Evolutionary conservation across 768 basidiomycete species (phyloP).

Genomic region (Mycena floridula): DNA sequence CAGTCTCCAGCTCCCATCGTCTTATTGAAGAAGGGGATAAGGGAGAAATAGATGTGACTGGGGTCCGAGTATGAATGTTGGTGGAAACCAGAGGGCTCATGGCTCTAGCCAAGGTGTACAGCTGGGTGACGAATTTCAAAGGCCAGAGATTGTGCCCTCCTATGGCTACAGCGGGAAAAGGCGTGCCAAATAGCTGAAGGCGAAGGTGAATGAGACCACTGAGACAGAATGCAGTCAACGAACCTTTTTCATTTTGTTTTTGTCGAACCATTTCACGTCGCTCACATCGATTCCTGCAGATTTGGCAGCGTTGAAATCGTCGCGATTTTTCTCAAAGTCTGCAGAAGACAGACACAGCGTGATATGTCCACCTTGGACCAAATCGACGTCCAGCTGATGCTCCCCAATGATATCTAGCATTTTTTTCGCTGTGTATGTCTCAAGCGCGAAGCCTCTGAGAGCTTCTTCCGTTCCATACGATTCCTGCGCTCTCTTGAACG

Average conservation of each 20-base stretch:
- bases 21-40: slow-evolving; percentile 12
- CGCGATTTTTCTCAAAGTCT: slow-evolving; percentile 29
- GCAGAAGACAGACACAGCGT: slow-evolving; percentile 40
- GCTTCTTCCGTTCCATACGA: slow-evolving; percentile 52
- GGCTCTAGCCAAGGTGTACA: slow-evolving; percentile 41
- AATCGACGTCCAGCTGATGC: slow-evolving; percentile 48
- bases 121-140: slow-evolving; percentile 68
- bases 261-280: slow-evolving; percentile 38
- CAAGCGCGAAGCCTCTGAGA: slow-evolving; percentile 44
- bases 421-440: slow-evolving; percentile 44
- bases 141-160: slow-evolving; percentile 60
- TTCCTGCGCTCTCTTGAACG: slow-evolving; percentile 32
- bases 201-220: too few relatives aligned
- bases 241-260: slow-evolving; percentile 44
- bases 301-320: slow-evolving; percentile 48
- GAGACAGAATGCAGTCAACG: slow-evolving; percentile 6
- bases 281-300: slow-evolving; percentile 43
- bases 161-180: neutral
- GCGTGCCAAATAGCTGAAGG: neutral
- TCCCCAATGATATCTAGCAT: slow-evolving; percentile 44
- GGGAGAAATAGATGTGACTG: slow-evolving; percentile 44
- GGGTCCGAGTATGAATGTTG: slow-evolving; percentile 67
- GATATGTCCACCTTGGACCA: slow-evolving; percentile 52
- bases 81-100: neutral
- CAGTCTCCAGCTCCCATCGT: slow-evolving; percentile 36